These are phyloP conservation scores for Luffa acutangula DNA, from an alignment of 306 rosid genomes.

Conservation along the genomic window DNA sequence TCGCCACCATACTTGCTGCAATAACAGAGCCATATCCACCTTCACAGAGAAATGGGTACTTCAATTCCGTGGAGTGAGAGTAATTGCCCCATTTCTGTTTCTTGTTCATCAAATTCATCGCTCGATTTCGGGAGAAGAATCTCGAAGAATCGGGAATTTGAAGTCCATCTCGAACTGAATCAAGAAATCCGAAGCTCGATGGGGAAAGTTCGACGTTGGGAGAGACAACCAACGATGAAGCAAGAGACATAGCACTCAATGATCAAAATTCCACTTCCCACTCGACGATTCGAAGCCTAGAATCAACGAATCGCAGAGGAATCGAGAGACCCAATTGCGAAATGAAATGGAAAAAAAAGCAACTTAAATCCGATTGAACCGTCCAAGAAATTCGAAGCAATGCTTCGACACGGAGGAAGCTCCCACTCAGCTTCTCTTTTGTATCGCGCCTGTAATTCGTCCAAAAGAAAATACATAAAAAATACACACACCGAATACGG, in stretches of 20 bases:
- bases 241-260: conserved; percentile 40
- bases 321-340: background rate
- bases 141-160: conserved; percentile 31
- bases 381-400: background rate
- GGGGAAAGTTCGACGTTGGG: conserved; percentile 35
- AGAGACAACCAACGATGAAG: conserved; percentile 34
- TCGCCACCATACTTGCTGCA: conserved; percentile 46
- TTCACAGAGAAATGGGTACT: conserved; percentile 24
- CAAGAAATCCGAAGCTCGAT: conserved; percentile 26
- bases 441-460: conserved; percentile 1
- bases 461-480: background rate
- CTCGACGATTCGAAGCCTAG: background rate
- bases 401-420: background rate
- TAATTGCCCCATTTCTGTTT: conserved; percentile 23
- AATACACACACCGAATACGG: background rate
- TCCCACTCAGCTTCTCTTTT: conserved; percentile 5
- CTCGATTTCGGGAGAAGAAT: conserved; percentile 24
- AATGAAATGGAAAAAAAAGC: background rate
- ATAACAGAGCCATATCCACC: conserved; percentile 29
- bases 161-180: conserved; percentile 38
- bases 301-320: background rate
- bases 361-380: background rate
- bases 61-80: conserved; percentile 31
- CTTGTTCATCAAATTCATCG: conserved; percentile 19
- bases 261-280: background rate